Evolutionary conservation across 352 stramenopile genomes (phyloP).

Genomic region (Plasmopara viticola): DNA sequence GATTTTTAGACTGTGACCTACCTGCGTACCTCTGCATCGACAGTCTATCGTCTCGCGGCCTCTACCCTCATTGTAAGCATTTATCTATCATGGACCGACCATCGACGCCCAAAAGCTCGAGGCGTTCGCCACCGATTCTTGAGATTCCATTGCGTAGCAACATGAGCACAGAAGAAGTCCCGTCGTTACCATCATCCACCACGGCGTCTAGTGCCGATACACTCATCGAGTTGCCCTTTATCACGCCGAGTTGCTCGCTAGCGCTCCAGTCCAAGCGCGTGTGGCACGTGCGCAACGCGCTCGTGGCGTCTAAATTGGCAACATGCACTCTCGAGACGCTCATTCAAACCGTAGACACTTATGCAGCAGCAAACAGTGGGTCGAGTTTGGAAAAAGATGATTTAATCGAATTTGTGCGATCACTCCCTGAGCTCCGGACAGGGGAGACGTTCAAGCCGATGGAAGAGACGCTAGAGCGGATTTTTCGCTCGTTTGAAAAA

Average conservation of each 20-base stretch:
- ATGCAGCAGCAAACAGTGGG: constrained; percentile 12
- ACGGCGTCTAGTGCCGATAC: constrained; percentile 36
- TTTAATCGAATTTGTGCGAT: constrained; percentile 53
- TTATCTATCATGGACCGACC: constrained; percentile 9
- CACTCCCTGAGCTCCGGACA: constrained; percentile 44
- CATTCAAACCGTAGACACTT: constrained; percentile 29
- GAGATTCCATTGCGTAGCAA: constrained; percentile 53
- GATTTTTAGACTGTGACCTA: not conserved
- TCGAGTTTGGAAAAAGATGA: constrained; percentile 37
- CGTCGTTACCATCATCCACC: constrained; percentile 57
- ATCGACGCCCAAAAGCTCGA: constrained; percentile 11
- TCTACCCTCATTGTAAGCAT: constrained; percentile 13
- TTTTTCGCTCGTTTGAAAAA: constrained; percentile 57
- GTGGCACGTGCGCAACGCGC: constrained; percentile 54
- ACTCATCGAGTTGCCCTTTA: constrained; percentile 49
- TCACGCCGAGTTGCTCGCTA: constrained; percentile 48
- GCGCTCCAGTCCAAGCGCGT: constrained; percentile 70
- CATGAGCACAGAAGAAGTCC: constrained; percentile 32
- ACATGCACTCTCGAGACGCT: constrained; percentile 39
- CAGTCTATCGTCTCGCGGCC: constrained; percentile 2
- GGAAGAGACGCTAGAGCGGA: constrained; percentile 54
- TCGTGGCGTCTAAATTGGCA: constrained; percentile 57
- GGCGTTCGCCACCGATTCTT: constrained; percentile 6
- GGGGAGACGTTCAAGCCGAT: constrained; percentile 58
- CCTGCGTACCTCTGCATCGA: constrained; percentile 2